These are phyloP conservation scores for Penicillium italicum DNA, from an alignment of 2,329 filamentous ascomycete genomes.

Conservation along the genomic window DNA sequence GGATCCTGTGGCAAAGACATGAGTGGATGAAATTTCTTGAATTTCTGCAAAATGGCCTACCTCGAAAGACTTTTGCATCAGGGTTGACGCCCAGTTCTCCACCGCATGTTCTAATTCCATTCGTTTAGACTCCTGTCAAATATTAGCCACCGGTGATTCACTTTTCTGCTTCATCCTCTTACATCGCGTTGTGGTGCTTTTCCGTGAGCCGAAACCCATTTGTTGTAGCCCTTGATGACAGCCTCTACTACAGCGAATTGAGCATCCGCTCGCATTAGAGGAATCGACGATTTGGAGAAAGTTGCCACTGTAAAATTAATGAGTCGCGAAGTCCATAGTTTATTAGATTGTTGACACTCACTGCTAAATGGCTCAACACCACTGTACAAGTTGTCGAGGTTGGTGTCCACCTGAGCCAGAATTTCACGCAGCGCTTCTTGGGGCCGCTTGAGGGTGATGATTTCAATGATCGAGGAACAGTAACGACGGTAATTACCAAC, in stretches of 20 bases:
- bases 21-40: not conserved
- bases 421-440: conserved; percentile 85
- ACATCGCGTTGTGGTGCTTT: conserved; percentile 51
- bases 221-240: conserved; percentile 80
- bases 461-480: conserved; percentile 80
- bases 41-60: conserved; percentile 16
- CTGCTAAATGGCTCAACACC: conserved; percentile 64
- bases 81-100: conserved; percentile 41
- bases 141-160: conserved; percentile 5
- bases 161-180: conserved; percentile 12
- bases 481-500: conserved; percentile 93
- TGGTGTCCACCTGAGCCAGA: conserved; percentile 69
- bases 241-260: conserved; percentile 88
- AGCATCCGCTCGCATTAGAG: conserved; percentile 70
- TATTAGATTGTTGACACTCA: conserved; percentile 38
- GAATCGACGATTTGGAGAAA: conserved; percentile 41
- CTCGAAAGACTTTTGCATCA: conserved; percentile 42
- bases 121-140: conserved; percentile 36
- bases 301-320: conserved; percentile 28
- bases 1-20: conserved; percentile 58
- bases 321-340: not conserved
- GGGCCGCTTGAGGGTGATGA: conserved; percentile 75
- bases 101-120: conserved; percentile 38
- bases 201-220: conserved; percentile 63
- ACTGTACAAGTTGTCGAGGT: conserved; percentile 72